Percentiles rank a stretch among this genome's conserved stretches.
phyloP scores from a whole-genome alignment of 208 protist species.

The Zelonia costaricensis region DNA sequence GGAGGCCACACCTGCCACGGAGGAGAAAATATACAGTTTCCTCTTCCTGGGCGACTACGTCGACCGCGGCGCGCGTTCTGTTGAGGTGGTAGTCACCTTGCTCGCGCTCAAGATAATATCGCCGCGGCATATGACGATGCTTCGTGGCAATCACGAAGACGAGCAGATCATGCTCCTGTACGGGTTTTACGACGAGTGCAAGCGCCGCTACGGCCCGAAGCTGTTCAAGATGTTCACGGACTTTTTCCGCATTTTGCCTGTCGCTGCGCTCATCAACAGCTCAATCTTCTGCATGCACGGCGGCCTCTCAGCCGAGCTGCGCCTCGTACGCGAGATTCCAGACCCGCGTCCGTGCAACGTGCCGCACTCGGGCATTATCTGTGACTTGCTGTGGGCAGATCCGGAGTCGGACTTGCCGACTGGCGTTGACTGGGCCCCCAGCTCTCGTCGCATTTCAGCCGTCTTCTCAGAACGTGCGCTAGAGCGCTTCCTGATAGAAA shows the following conservation, averaged over 20 bases:
- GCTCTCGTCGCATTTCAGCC: conserved; percentile 98
- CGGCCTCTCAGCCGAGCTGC: conserved; percentile 95
- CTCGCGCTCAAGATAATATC: conserved; percentile 97
- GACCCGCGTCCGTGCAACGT: conserved; percentile 97
- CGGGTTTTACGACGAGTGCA: conserved; percentile 99
- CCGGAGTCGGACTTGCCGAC: conserved; percentile 94
- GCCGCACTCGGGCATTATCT: conserved; percentile 97
- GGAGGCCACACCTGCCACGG: not conserved
- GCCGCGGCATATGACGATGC: conserved; percentile 97
- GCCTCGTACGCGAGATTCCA: conserved; percentile 90
- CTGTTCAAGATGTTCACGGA: conserved; percentile 99
- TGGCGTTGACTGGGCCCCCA: conserved; percentile 96
- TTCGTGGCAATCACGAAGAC: conserved; percentile 99
- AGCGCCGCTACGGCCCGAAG: conserved; percentile 95
- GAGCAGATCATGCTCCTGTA: conserved; percentile 99
- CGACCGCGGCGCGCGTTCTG: conserved; percentile 96
- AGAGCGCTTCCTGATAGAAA: conserved; percentile 94
- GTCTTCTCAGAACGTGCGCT: conserved; percentile 98
- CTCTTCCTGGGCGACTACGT: conserved; percentile 95
- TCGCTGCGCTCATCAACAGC: conserved; percentile 97
- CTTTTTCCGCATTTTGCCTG: conserved; percentile 98
- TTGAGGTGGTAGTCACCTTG: conserved; percentile 95
- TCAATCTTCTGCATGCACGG: conserved; percentile 99
- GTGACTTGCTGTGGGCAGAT: conserved; percentile 99
- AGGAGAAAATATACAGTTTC: conserved; percentile 92